Evolutionary conservation across 2,329 filamentous ascomycete genomes (phyloP).

Genomic region (Aspergillus sp.): DNA sequence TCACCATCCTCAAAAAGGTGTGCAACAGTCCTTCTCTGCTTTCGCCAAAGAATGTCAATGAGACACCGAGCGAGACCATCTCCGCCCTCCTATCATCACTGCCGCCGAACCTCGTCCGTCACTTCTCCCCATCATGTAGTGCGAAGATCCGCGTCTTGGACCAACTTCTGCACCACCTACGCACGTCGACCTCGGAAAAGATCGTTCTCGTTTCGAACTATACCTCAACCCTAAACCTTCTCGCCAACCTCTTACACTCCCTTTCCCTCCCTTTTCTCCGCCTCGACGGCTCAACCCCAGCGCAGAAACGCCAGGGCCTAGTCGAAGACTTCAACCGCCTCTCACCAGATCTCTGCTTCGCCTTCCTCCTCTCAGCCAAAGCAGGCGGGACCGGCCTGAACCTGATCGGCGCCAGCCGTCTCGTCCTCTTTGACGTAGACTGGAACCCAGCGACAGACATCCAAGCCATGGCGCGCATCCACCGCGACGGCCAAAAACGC

Average conservation of each 20-base stretch:
- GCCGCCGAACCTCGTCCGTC: conserved; percentile 53
- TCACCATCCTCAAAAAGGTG: conserved; percentile 71
- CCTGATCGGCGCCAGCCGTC: conserved; percentile 67
- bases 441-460: conserved; percentile 75
- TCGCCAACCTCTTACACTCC: conserved; percentile 60
- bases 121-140: conserved; percentile 57
- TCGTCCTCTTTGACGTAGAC: conserved; percentile 71
- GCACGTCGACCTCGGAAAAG: conserved; percentile 64
- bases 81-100: conserved; percentile 53
- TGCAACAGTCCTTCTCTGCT: conserved; percentile 70
- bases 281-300: conserved; percentile 66
- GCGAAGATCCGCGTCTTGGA: conserved; percentile 69
- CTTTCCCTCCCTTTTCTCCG: conserved; percentile 64
- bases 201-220: conserved; percentile 76
- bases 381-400: conserved; percentile 70
- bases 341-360: conserved; percentile 57
- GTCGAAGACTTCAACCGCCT: conserved; percentile 70
- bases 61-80: conserved; percentile 49
- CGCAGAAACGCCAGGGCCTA: conserved; percentile 63
- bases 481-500: conserved; percentile 68
- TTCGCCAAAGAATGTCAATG: conserved; percentile 50
- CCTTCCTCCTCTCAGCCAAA: conserved; percentile 71
- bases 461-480: conserved; percentile 73
- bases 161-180: conserved; percentile 61
- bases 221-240: conserved; percentile 68